Evolutionary conservation across 495 filamentous ascomycete species (phyloP).

Genomic region (Gamarada debralockiae): DNA sequence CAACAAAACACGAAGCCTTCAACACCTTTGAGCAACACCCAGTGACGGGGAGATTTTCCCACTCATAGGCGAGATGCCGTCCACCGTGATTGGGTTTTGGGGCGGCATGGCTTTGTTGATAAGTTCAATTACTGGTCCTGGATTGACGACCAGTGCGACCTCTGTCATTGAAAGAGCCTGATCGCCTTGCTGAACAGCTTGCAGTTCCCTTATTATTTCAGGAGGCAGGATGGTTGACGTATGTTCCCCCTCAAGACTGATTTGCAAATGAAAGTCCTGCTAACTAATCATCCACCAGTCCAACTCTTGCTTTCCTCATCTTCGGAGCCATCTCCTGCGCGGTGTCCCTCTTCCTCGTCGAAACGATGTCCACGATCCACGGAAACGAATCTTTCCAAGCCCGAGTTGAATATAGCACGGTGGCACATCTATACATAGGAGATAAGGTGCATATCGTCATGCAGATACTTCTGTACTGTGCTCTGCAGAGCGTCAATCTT

Average conservation of each 20-base stretch:
- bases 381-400: slow-evolving; percentile 7
- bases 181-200: background rate
- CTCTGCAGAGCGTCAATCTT: slow-evolving; percentile 6
- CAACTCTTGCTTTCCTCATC: slow-evolving; percentile 2
- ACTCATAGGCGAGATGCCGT: slow-evolving; percentile 1
- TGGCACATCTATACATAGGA: slow-evolving; percentile 3
- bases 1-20: too few relatives aligned
- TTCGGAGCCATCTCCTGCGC: background rate
- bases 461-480: slow-evolving; percentile 6
- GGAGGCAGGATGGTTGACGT: slow-evolving; percentile 7
- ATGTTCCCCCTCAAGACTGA: too few relatives aligned
- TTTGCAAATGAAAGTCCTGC: background rate
- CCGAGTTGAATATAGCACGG: slow-evolving; percentile 3
- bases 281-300: background rate
- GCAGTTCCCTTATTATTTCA: slow-evolving; percentile 5
- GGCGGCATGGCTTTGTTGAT: slow-evolving; percentile 4
- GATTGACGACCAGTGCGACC: slow-evolving; percentile 2
- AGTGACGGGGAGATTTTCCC: background rate
- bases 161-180: background rate
- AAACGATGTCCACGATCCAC: slow-evolving; percentile 3
- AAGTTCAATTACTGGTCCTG: slow-evolving; percentile 6
- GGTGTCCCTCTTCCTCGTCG: slow-evolving; percentile 5
- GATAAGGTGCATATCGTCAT: background rate
- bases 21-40: too few relatives aligned
- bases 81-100: background rate